Evolutionary conservation across 345 rosid genomes (phyloP), one percentile per base, ranked within the genome.

Genomic region (Sonneratia caseolaris): DNA sequence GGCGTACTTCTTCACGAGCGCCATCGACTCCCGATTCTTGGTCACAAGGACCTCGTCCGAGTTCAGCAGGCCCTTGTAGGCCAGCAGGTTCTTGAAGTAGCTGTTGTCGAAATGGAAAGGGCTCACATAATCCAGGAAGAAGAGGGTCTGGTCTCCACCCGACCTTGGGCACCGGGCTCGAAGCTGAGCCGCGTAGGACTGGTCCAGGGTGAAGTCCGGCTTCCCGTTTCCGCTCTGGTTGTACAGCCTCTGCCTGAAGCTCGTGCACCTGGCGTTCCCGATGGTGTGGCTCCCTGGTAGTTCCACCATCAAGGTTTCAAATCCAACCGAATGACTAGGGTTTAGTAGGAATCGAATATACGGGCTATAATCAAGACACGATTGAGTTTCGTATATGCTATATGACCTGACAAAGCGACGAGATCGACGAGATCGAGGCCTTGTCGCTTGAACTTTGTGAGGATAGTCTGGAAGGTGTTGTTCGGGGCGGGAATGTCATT

Each of bases 241-340:
- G 88, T 91, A 94, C 14, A 94, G 84, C 70, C 97, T 91, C 84
- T 94, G 97, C 79, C 96, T 86, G 86, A 94, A 94, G 82, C 87
- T 85, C 36, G 92, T 86, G 88, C 98, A 91, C 72, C 95, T 81
- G 15, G 97, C 74, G 79, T 87, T 80, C 77, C 98, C 98, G 0
- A 91, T 94, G 8, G 96, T 91, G 82, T 94, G 98, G 76, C 96
- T 90, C 76, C 98, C 98, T 93, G 4, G 15, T 13, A 2, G 2
- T 42, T 42, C 45, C 45, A 42, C 51, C 14, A 13, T 13, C 14
- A 5, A 9, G 7, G 9, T 13, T 9, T 47, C 51, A 47, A 47
- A 40, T 4, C 51, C 51, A 6, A 47, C 15, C 45, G 7, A 42
- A 42, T 42, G 45, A 47, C 8, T 3, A 47, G 7, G 15, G 9